Evolutionary conservation across 2,329 filamentous ascomycete species (phyloP).

Genomic region (Microdochium paspali): DNA sequence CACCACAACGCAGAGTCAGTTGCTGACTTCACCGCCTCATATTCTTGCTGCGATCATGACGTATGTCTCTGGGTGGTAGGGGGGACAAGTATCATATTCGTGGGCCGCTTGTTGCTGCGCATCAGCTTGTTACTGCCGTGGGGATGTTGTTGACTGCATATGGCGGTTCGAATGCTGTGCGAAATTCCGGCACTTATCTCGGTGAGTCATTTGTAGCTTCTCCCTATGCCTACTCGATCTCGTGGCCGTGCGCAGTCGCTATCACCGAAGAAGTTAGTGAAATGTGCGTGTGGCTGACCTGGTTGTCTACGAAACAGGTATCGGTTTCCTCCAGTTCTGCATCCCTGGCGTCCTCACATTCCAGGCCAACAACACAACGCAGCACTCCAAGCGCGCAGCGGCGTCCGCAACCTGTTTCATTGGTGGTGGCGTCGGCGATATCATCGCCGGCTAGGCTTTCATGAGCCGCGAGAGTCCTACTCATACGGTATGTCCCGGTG

Average conservation of each 20-base stretch:
- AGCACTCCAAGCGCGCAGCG: constrained; percentile 17
- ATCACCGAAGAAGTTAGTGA: no score
- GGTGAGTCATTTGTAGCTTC: no score
- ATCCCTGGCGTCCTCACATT: constrained; percentile 17
- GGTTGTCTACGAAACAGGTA: no score
- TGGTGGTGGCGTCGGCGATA: constrained; percentile 16
- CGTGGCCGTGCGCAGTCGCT: no score
- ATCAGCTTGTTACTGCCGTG: background rate
- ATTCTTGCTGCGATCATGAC: background rate
- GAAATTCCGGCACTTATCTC: constrained; percentile 10
- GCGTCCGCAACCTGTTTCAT: constrained; percentile 17
- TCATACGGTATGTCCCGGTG: constrained; percentile 6
- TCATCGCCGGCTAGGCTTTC: constrained; percentile 10
- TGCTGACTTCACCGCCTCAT: constrained; percentile 6
- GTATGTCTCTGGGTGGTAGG: background rate
- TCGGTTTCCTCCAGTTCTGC: constrained; percentile 16
- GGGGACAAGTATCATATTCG: background rate
- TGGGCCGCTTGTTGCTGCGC: background rate
- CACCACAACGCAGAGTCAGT: constrained; percentile 18
- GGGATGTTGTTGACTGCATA: constrained; percentile 11
- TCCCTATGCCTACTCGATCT: no score
- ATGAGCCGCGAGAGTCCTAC: constrained; percentile 10
- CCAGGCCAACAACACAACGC: constrained; percentile 21
- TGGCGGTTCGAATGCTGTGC: constrained; percentile 12
- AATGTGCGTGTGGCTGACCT: no score